Percentiles rank a stretch among this genome's conserved stretches.
Evolutionary conservation across 768 basidiomycete genomes (phyloP).

Genomic region (Sutorius australiensis): DNA sequence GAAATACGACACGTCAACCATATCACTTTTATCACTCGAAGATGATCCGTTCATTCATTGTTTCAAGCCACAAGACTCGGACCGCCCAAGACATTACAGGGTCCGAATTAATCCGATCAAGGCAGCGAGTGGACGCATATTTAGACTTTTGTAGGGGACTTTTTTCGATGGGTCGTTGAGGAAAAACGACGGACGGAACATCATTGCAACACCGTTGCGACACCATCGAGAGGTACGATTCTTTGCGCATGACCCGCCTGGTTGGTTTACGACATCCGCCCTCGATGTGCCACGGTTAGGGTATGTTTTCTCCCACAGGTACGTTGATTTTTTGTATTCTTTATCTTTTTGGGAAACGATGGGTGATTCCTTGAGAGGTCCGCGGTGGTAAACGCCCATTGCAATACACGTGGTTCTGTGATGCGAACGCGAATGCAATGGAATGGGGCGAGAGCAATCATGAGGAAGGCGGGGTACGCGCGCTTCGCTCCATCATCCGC

Average conservation of each 20-base stretch:
- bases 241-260: neutral
- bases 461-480: too few species aligned
- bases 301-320: neutral
- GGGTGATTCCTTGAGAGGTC: slow-evolving; percentile 1
- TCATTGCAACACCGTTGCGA: neutral
- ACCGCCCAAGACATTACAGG: neutral
- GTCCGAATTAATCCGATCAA: slow-evolving; percentile 6
- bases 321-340: neutral
- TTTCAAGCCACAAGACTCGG: neutral
- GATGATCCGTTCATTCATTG: slow-evolving; percentile 13
- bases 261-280: neutral
- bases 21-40: neutral
- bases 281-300: neutral
- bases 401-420: neutral
- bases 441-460: neutral
- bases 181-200: neutral
- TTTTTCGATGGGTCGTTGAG: neutral
- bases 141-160: slow-evolving; percentile 16
- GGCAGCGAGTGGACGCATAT: slow-evolving; percentile 15
- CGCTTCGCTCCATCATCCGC: slow-evolving; percentile 18
- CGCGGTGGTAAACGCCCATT: slow-evolving; percentile 9
- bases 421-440: neutral
- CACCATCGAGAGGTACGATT: neutral
- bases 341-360: neutral
- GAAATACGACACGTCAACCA: neutral